Evolutionary conservation across 106 monocot genomes (phyloP).

Genomic region (Posidonia australis): DNA sequence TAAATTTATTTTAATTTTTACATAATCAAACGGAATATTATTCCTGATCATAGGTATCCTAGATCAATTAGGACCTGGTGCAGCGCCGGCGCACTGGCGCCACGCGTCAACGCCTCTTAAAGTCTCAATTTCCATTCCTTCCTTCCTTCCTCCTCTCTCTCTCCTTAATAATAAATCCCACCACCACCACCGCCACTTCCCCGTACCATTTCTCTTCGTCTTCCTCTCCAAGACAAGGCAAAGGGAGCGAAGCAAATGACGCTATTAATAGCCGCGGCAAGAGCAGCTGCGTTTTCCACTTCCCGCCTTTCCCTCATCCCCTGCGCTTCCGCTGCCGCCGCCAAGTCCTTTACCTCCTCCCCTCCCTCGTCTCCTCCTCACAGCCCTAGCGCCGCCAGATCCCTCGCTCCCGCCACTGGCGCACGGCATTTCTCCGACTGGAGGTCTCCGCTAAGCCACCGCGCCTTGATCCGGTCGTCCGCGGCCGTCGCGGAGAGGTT

Average conservation of each 20-base stretch:
- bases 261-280: slow-evolving; percentile 16
- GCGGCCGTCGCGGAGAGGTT: slow-evolving; percentile 43
- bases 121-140: not conserved
- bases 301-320: slow-evolving; percentile 21
- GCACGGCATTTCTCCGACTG: slow-evolving; percentile 38
- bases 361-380: not conserved
- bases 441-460: slow-evolving; percentile 60
- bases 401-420: not conserved
- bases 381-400: not conserved
- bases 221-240: not conserved
- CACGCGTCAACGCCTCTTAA: not conserved
- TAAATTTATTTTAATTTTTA: too few relatives aligned
- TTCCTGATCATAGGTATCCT: too few relatives aligned
- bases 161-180: not conserved
- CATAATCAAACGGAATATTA: too few relatives aligned
- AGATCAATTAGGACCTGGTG: not conserved
- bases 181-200: not conserved
- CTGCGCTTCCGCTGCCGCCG: slow-evolving; percentile 2
- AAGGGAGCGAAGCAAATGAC: slow-evolving; percentile 7
- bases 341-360: not conserved
- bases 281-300: slow-evolving; percentile 17
- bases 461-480: slow-evolving; percentile 49
- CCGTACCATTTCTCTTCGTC: too few relatives aligned
- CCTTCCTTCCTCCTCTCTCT: not conserved
- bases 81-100: too few relatives aligned